Base-by-base conservation (phyloP, 2,329 filamentous ascomycete species). In the Periconia digitata region DNA sequence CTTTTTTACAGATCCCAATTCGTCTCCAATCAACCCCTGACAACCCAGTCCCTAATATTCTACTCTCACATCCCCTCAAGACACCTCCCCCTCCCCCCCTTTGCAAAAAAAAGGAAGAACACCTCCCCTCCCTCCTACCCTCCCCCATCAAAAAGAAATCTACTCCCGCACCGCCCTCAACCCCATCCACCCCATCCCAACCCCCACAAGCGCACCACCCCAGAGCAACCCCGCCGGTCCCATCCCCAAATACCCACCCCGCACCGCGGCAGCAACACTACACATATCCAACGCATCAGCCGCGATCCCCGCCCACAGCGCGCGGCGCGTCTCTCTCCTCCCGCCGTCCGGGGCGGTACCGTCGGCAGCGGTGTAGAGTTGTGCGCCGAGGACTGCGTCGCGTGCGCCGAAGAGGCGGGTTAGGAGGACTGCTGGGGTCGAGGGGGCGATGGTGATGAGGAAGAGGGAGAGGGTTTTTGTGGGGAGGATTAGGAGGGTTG, bases 331-430 rank as follows among this genome's bases (percentile, higher is more conserved):
- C 37, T 64, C 64, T 21, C 54, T 58, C 20, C 44, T 55, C 36
- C 56, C 52, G n/a, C 51, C 51, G 40, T 56, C 47, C 2, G 40
- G 21, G 17, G 24, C 41, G 6, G 41, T 49, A 44, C 59, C 57
- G 43, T 62, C 53, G 39, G 62, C 54, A 12, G 59, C 58, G 2
- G 59, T 61, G 21, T 53, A 41, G 15, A 66, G 51, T 10, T 64
- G 51, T 41, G 55, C 62, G 5, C 61, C 63, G 12, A 66, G 29
- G n/a, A 56, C 50, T 3, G 51, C 13, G 7, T 65, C 63, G 18
- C 63, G 61, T 2, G 47, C 51, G 34, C 59, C 64, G 16, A 64
- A 53, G 24, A 66, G 50, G 40, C 62, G 62, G 6, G 55, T 45
- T 3, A 64, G 23, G 4, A 63, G 22, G 1, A 46, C 32, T 8